A percentile compares a stretch with the other conserved stretches of the same genome.
These are phyloP conservation scores for Tardiomyces blankii DNA, from an alignment of 1,139 yeast genomes.

Conservation along the genomic window DNA sequence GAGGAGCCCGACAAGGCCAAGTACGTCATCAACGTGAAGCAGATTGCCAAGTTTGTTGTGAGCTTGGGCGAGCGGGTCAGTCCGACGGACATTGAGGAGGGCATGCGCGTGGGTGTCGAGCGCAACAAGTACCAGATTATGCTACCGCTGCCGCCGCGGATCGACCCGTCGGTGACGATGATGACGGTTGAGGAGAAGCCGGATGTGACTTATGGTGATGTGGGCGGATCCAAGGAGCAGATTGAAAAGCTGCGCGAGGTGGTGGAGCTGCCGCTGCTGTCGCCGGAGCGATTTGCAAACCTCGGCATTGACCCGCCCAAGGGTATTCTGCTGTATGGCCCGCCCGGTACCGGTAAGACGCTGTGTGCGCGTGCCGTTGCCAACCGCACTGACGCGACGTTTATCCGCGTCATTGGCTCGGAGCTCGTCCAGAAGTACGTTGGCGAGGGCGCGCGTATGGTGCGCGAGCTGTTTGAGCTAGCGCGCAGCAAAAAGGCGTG, in stretches of 20 bases:
- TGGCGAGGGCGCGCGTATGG: constrained; percentile 99
- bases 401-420: constrained; percentile 94
- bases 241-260: constrained; percentile 95
- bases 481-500: constrained; percentile 97
- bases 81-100: constrained; percentile 98
- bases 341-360: constrained; percentile 98
- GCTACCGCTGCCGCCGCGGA: constrained; percentile 93
- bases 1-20: constrained; percentile 79
- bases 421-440: constrained; percentile 96
- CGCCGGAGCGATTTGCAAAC: constrained; percentile 93
- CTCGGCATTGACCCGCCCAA: constrained; percentile 98
- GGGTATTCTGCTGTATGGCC: constrained; percentile 91
- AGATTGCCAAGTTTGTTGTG: constrained; percentile 95
- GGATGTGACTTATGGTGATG: constrained; percentile 71
- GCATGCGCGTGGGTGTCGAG: constrained; percentile 98
- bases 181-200: constrained; percentile 99
- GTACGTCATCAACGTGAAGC: constrained; percentile 93
- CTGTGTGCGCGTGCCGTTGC: constrained; percentile 98
- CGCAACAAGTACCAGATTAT: constrained; percentile 94
- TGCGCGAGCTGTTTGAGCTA: constrained; percentile 95
- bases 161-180: constrained; percentile 98
- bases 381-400: constrained; percentile 96
- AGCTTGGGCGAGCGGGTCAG: constrained; percentile 93
- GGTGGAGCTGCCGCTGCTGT: constrained; percentile 85
- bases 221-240: constrained; percentile 97